These are phyloP conservation scores for Trichoderma orchidacearum DNA, from an alignment of 495 filamentous ascomycete genomes.

Conservation along the genomic window DNA sequence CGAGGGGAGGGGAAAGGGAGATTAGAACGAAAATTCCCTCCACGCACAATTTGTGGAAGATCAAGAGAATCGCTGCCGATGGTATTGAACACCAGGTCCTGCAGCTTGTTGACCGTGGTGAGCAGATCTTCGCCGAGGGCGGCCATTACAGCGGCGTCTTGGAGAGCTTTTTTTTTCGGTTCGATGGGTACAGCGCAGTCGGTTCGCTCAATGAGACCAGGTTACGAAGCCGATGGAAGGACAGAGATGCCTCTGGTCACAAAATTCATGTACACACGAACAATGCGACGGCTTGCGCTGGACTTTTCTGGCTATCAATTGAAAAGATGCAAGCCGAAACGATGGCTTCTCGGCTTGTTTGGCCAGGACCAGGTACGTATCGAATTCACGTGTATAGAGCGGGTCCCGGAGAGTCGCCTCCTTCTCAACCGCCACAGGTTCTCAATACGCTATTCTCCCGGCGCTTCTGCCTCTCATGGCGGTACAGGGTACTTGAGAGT, in stretches of 20 bases:
- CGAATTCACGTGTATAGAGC: neutral
- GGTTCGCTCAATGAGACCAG: neutral
- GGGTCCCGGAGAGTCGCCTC: neutral
- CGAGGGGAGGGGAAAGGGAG: neutral
- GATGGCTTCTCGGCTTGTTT: neutral
- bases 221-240: neutral
- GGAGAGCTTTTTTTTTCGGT: neutral
- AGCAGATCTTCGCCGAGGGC: constrained; percentile 84
- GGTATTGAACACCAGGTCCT: constrained; percentile 98
- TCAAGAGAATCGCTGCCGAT: constrained; percentile 98
- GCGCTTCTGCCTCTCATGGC: neutral
- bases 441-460: neutral
- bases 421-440: neutral
- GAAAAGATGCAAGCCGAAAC: neutral
- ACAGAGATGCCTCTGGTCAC: neutral
- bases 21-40: constrained; percentile 6
- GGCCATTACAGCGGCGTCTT: constrained; percentile 26
- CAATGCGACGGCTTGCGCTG: neutral
- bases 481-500: neutral
- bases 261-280: neutral
- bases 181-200: neutral
- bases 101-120: constrained; percentile 86
- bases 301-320: neutral
- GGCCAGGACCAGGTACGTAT: neutral
- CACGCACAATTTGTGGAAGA: constrained; percentile 88